Conservation (phyloP, 2,329 filamentous ascomycete species). For the Sporothrix luriei region DNA sequence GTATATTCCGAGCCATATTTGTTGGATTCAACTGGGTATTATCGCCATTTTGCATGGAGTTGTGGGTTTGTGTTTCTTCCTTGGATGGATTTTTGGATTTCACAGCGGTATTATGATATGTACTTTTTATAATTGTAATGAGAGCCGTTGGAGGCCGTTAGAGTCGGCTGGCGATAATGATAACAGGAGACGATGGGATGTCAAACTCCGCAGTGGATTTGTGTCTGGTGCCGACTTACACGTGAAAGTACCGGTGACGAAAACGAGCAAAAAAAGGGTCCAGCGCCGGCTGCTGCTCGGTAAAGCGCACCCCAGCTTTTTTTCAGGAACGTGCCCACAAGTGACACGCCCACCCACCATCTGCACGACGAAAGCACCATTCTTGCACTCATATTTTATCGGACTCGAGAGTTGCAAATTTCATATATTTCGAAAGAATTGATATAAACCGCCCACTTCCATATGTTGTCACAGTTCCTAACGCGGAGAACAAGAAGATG, state of each 20-base stretch:
- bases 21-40: neutral
- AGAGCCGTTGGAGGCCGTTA: neutral
- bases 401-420: neutral
- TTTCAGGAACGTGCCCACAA: slow-evolving; percentile 7
- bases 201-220: neutral
- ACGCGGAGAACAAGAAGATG: neutral
- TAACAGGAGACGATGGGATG: neutral
- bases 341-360: slow-evolving; percentile 10
- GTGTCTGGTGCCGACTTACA: slow-evolving; percentile 22
- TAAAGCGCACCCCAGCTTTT: slow-evolving; percentile 27
- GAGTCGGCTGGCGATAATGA: neutral
- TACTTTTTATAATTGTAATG: neutral
- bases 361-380: slow-evolving; percentile 23
- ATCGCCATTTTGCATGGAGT: neutral
- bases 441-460: neutral
- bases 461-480: slow-evolving; percentile 17
- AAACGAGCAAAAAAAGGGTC: slow-evolving; percentile 13
- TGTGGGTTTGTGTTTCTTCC: neutral
- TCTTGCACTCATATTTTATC: too few species aligned
- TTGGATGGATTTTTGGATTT: neutral
- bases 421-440: neutral
- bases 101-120: neutral
- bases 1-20: neutral
- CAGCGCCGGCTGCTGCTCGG: slow-evolving; percentile 33
- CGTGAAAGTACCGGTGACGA: slow-evolving; percentile 18